Evolutionary conservation across 345 rosid species (phyloP).

Genomic region (Populus ilicifolia): DNA sequence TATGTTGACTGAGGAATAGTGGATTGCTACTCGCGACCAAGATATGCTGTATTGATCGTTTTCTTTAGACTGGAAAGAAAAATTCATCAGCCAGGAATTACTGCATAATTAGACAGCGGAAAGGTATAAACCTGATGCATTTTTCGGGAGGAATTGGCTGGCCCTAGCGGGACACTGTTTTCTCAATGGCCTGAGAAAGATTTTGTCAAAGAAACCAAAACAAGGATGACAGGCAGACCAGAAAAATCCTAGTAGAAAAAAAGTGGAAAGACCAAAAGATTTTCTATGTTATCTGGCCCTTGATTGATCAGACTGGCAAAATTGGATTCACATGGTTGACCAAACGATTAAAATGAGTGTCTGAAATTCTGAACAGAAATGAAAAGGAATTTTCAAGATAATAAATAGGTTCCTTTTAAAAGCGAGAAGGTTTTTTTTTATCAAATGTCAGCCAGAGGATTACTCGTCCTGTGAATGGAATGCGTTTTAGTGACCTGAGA

Average conservation of each 20-base stretch:
- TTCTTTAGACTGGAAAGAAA: neutral
- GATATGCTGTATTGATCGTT: neutral
- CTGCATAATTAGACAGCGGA: neutral
- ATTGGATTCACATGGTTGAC: neutral
- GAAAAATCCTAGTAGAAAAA: neutral
- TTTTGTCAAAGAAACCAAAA: neutral
- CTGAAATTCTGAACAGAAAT: neutral
- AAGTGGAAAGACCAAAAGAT: neutral
- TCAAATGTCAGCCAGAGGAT: neutral
- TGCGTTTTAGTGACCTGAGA: neutral
- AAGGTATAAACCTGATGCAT: neutral
- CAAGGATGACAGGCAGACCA: neutral
- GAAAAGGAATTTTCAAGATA: neutral
- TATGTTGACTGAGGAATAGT: neutral
- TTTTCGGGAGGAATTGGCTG: neutral
- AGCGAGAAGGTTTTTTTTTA: neutral
- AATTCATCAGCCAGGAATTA: too few relatives aligned
- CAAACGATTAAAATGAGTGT: neutral
- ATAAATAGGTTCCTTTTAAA: too few relatives aligned
- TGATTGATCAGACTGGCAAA: neutral
- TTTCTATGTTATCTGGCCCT: neutral
- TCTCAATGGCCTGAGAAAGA: neutral
- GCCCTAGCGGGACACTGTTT: too few relatives aligned
- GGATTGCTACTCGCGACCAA: neutral
- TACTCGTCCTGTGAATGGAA: neutral